Evolutionary conservation across 2,329 filamentous ascomycete species (phyloP), one percentile per base, ranked within the genome.

Genomic region (Trichoderma lentiforme): DNA sequence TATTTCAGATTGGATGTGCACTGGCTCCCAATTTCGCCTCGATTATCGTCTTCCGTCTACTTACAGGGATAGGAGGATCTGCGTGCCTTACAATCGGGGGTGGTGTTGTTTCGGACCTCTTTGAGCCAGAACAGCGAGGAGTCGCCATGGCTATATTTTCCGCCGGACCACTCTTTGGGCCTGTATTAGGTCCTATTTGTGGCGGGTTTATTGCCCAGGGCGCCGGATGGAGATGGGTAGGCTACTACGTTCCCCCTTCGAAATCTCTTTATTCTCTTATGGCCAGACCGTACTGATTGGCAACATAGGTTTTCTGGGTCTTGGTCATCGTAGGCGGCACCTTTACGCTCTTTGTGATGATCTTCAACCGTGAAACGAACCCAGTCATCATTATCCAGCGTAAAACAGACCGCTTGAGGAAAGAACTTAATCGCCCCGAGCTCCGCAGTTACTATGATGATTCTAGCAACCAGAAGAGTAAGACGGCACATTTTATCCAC

Each of bases 1-100:
- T 87, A 2, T 92, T 89, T 82, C 88, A 88, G 60, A 85, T 93
- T 74, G 90, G 88, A 0, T 91, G 90, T 72, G 91, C 89, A 1
- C 81, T 92, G 4, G 84, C 89, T 0, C 86, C 87, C 1, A 80
- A 78, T 6, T 82, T 92, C 63, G 78, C 79, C 21, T 80, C 86
- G 51, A 84, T 92, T 60, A 86, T 91, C 34, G 83, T 85, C 2
- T 92, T 89, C 76, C 84, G 88, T 14, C 88, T 90, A 76, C 79
- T 89, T 58, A 86, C 86, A 4, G 90, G 90, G 0, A 79, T 91
- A 3, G 87, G 89, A 5, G 89, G 88, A 1, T 86, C 84, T 1
- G 86, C 84, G 1, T 85, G 84, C 53, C 80, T 89, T 79, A 85
- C 89, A 62, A 79, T 89, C 24, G 87, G 86, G 28, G 87, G 86